Conservation (phyloP, 306 rosid genomes). For the Fagus crenata region DNA sequence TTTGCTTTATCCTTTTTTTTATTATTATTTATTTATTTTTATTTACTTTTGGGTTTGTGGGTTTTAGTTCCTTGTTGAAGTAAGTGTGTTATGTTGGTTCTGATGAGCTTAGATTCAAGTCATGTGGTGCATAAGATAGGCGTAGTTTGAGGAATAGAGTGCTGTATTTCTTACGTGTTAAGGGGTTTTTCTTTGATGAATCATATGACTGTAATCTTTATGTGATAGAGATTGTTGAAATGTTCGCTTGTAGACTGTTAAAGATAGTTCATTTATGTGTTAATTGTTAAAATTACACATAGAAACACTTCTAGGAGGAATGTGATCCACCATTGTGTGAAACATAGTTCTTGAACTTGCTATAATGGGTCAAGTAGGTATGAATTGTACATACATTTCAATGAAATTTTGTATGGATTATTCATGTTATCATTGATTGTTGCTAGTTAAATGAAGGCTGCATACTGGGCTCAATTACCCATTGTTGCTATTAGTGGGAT, state of each 20-base stretch:
- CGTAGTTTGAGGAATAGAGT: neutral
- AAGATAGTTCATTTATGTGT: neutral
- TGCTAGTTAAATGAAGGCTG: neutral
- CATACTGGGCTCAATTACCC: neutral
- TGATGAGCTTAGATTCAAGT: slow-evolving; percentile 1
- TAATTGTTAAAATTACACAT: neutral
- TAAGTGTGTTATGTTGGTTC: neutral
- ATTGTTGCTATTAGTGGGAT: neutral
- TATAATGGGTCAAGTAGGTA: neutral
- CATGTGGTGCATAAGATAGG: neutral
- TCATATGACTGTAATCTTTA: neutral
- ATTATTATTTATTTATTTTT: too few relatives aligned
- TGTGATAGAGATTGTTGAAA: neutral
- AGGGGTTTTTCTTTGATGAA: neutral
- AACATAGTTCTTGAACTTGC: neutral
- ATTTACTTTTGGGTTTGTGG: neutral
- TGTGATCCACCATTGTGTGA: neutral
- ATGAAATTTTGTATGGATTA: neutral
- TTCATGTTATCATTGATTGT: neutral
- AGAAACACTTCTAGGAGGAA: neutral
- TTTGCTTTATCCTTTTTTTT: too few relatives aligned
- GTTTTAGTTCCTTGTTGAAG: neutral
- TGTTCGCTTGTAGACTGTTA: neutral
- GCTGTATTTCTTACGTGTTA: neutral
- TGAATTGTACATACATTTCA: neutral